Percentiles rank a stretch among this genome's conserved stretches.
phyloP scores from a whole-genome alignment of 2,329 filamentous ascomycete species.

The Diaporthe eres region DNA sequence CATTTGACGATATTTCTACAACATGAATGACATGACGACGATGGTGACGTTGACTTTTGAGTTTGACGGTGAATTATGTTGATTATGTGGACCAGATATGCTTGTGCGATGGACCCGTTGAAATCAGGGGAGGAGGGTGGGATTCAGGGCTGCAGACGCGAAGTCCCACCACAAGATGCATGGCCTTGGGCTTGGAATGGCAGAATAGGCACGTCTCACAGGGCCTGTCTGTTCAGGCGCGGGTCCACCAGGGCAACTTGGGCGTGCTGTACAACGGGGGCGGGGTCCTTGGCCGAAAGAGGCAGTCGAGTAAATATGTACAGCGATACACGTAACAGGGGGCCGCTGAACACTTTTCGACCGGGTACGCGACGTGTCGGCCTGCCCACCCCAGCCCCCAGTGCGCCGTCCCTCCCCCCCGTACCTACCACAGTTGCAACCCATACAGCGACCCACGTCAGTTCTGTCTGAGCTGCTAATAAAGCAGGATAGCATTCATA shows the following conservation, averaged over 20 bases:
- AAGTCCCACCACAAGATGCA: slow-evolving; percentile 1
- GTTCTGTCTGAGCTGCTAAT: slow-evolving; percentile 9
- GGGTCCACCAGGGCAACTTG: background rate
- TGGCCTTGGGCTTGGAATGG: background rate
- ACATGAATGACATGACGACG: slow-evolving; percentile 22
- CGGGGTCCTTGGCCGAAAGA: slow-evolving; percentile 30
- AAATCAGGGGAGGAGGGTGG: background rate
- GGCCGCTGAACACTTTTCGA: slow-evolving; percentile 23
- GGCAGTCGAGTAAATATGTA: slow-evolving; percentile 40
- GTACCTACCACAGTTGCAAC: background rate
- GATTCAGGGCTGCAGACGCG: slow-evolving; percentile 2
- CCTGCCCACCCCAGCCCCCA: slow-evolving; percentile 5
- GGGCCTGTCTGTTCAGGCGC: slow-evolving; percentile 2
- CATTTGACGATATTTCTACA: slow-evolving; percentile 20
- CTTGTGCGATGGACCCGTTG: background rate
- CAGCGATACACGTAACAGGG: slow-evolving; percentile 20
- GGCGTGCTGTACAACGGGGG: background rate
- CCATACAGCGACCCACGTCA: slow-evolving; percentile 37
- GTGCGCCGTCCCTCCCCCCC: background rate
- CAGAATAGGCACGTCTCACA: slow-evolving; percentile 2
- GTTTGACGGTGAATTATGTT: background rate
- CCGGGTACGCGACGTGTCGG: slow-evolving; percentile 37
- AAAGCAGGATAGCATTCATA: slow-evolving; percentile 6
- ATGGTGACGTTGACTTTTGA: background rate
- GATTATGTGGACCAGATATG: too few species aligned